These are phyloP conservation scores for Malassezia furfur DNA, from an alignment of 1,284 basidiomycete genomes.

Conservation along the genomic window DNA sequence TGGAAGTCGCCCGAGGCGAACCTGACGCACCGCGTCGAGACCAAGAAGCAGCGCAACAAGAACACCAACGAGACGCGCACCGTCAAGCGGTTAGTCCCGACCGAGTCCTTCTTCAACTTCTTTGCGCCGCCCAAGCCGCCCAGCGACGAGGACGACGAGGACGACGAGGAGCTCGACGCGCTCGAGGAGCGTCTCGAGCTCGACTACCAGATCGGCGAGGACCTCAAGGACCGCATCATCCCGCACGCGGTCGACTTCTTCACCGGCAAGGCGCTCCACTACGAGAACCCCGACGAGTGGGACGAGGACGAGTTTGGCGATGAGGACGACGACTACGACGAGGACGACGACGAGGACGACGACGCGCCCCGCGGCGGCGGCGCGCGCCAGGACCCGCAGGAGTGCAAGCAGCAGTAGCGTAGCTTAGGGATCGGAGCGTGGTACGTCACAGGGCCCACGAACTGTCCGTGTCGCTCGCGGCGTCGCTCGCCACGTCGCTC, in stretches of 20 bases:
- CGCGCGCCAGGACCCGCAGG: constrained; percentile 36
- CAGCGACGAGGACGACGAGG: constrained; percentile 39
- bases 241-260: constrained; percentile 79
- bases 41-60: constrained; percentile 98
- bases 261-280: constrained; percentile 88
- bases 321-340: constrained; percentile 40
- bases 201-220: constrained; percentile 97
- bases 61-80: constrained; percentile 49
- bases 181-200: constrained; percentile 83
- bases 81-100: constrained; percentile 46
- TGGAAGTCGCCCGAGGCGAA: constrained; percentile 95
- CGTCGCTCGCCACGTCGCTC: too few relatives aligned
- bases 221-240: constrained; percentile 93
- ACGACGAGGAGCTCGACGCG: constrained; percentile 27
- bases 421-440: background rate
- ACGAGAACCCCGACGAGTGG: constrained; percentile 59
- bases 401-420: constrained; percentile 42
- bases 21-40: constrained; percentile 91
- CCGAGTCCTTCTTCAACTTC: constrained; percentile 49
- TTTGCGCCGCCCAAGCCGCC: constrained; percentile 46
- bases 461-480: too few relatives aligned
- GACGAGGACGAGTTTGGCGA: constrained; percentile 54
- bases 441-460: too few relatives aligned
- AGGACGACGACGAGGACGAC: constrained; percentile 46
- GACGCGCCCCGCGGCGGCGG: constrained; percentile 26